Evolutionary conservation across 805 yeast species (phyloP).

Genomic region (Priceomyces medius): DNA sequence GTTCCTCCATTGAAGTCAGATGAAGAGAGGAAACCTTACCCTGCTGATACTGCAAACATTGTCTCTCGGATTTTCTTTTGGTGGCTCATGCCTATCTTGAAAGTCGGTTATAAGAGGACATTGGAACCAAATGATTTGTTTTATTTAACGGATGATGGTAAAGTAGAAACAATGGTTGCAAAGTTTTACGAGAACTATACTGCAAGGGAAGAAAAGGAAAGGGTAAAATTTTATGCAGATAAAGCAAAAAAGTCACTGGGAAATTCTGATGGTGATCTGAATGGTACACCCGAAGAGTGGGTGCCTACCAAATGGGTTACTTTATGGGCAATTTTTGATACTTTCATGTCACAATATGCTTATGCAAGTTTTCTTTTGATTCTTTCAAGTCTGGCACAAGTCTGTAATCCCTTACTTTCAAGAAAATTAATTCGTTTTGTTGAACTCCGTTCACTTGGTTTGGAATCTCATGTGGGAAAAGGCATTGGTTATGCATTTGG

Average conservation of each 20-base stretch:
- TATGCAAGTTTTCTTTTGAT: slow-evolving; percentile 30
- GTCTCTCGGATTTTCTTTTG: slow-evolving; percentile 51
- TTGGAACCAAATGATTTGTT: slow-evolving; percentile 63
- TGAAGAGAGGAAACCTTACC: slow-evolving; percentile 49
- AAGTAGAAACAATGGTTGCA: slow-evolving; percentile 31
- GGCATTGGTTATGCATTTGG: slow-evolving; percentile 46
- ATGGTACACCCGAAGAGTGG: slow-evolving; percentile 32
- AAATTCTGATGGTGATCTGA: slow-evolving; percentile 18
- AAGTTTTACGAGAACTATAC: slow-evolving; percentile 22
- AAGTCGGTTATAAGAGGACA: slow-evolving; percentile 70
- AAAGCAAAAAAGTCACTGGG: slow-evolving; percentile 25
- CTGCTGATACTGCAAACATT: slow-evolving; percentile 37
- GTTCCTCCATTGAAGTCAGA: slow-evolving; percentile 56
- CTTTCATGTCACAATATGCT: slow-evolving; percentile 31
- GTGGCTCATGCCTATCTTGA: slow-evolving; percentile 68
- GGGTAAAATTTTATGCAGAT: slow-evolving; percentile 17
- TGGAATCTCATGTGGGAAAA: slow-evolving; percentile 24
- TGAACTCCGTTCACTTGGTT: slow-evolving; percentile 24
- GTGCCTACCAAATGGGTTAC: slow-evolving; percentile 22
- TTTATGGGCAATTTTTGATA: slow-evolving; percentile 23
- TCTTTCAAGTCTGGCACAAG: slow-evolving; percentile 23
- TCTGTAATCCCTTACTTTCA: slow-evolving; percentile 35
- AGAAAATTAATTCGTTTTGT: slow-evolving; percentile 39
- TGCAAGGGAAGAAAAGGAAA: slow-evolving; percentile 20
- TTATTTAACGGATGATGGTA: slow-evolving; percentile 31